Evolutionary conservation across 768 basidiomycete species (phyloP).

Genomic region (Suillus cothurnatus): DNA sequence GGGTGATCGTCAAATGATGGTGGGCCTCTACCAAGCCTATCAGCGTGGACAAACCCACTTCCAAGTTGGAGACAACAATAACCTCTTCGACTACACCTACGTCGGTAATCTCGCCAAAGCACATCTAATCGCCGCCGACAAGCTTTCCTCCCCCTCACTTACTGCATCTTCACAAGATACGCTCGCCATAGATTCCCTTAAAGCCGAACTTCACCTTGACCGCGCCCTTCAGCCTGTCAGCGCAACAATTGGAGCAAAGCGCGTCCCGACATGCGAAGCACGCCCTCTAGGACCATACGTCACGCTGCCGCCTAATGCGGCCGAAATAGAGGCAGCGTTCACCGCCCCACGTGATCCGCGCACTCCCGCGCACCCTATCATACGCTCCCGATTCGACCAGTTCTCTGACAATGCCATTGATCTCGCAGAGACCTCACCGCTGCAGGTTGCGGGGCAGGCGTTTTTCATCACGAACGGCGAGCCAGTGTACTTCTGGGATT

Average conservation of each 20-base stretch:
- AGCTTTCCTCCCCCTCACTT: constrained; percentile 59
- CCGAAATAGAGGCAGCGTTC: constrained; percentile 60
- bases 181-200: constrained; percentile 18
- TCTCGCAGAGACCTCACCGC: constrained; percentile 52
- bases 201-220: constrained; percentile 43
- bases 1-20: constrained; percentile 86
- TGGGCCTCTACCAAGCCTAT: constrained; percentile 79
- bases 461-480: constrained; percentile 99
- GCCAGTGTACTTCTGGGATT: constrained; percentile 96
- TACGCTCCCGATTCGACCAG: constrained; percentile 83
- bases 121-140: constrained; percentile 92
- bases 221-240: constrained; percentile 62
- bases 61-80: constrained; percentile 92
- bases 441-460: constrained; percentile 87
- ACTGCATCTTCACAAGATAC: constrained; percentile 36
- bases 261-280: constrained; percentile 77
- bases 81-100: constrained; percentile 96
- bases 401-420: constrained; percentile 62
- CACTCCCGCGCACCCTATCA: constrained; percentile 50
- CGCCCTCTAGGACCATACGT: constrained; percentile 85
- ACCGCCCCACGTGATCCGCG: constrained; percentile 42
- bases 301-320: constrained; percentile 57
- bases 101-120: constrained; percentile 95
- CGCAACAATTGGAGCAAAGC: constrained; percentile 61
- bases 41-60: constrained; percentile 83